Evolutionary conservation across 2,329 filamentous ascomycete genomes (phyloP), one percentile per base, ranked within the genome.

Genomic region (Aspergillus quadricinctus): DNA sequence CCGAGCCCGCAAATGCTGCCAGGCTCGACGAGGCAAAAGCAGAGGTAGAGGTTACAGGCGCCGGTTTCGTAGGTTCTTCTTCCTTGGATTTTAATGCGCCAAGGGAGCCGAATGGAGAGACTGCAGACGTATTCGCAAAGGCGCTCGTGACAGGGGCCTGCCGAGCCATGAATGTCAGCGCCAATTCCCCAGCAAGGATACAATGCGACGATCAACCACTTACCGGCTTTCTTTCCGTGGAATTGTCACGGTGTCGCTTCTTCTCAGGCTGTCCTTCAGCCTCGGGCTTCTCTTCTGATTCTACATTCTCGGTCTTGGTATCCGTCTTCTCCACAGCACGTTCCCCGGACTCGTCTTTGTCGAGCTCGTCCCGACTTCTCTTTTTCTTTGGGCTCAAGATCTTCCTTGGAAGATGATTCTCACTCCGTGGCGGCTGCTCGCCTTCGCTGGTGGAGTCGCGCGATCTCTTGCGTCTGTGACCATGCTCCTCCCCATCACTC

Each of bases 21-120:
- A 92, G 86, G 19, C 82, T 83, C 3, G 88, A 92, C 49, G 79
- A 80, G 23, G 84, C 84, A 70, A 92, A 92, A 5, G 86, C 83
- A 9, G 83, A 82, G 11, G 79, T 59, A 6, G 87, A 84, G 19
- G 83, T 81, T 66, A 57, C 72, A 50, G 69, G 71, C 50, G 72
- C 58, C 50, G 63, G 55, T 27, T 63, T 59, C 9, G 59, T 55
- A 19, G 64, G 55, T 17, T 64, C 57, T 48, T 61, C 56, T 43
- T 65, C 57, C 46, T 64, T 68, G 25, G 57, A 57, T 57, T 70
- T 70, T 21, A 66, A 60, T 6, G 66, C 57, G 43, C 64, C 66
- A 17, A 77, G 61, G 28, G 68, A 66, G 4, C 71, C 71, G 55
- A 79, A 79, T 5, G 77, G 75, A 14, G 77, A 79, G 17, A 75